phyloP scores from a whole-genome alignment of 164 flowering plant genomes.

The Chimonanthus salicifolius region DNA sequence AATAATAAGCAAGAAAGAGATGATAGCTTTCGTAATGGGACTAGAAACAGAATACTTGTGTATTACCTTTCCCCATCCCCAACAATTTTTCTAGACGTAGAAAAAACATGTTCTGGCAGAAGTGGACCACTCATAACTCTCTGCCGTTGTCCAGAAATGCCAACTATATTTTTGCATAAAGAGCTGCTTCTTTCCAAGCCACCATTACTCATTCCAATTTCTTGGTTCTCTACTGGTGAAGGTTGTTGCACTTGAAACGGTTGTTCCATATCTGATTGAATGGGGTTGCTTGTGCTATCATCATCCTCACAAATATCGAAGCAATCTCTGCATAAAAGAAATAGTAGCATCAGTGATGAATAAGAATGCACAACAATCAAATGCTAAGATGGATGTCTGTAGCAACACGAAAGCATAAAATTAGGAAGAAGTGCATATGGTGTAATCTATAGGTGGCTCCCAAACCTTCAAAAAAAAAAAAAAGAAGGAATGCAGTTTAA shows the following conservation, averaged over 20 bases:
- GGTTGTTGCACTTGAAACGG: constrained; percentile 23
- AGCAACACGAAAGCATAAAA: too few species aligned
- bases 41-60: background rate
- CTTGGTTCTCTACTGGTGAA: constrained; percentile 26
- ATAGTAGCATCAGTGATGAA: background rate
- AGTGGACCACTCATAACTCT: constrained; percentile 59
- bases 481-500: too few species aligned
- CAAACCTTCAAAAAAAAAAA: background rate
- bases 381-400: background rate
- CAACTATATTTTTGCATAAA: constrained; percentile 25
- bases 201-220: constrained; percentile 31
- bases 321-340: constrained; percentile 49
- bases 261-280: constrained; percentile 30
- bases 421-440: too few species aligned
- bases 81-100: constrained; percentile 35
- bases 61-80: constrained; percentile 63
- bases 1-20: background rate
- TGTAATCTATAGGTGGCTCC: background rate
- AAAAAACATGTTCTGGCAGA: constrained; percentile 48
- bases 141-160: constrained; percentile 30
- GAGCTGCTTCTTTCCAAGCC: constrained; percentile 37
- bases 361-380: background rate
- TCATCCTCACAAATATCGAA: constrained; percentile 72
- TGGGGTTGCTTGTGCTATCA: constrained; percentile 36
- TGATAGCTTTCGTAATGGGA: background rate